phyloP scores from a whole-genome alignment of 2,329 filamentous ascomycete species.

The Hypoxylon sp. region DNA sequence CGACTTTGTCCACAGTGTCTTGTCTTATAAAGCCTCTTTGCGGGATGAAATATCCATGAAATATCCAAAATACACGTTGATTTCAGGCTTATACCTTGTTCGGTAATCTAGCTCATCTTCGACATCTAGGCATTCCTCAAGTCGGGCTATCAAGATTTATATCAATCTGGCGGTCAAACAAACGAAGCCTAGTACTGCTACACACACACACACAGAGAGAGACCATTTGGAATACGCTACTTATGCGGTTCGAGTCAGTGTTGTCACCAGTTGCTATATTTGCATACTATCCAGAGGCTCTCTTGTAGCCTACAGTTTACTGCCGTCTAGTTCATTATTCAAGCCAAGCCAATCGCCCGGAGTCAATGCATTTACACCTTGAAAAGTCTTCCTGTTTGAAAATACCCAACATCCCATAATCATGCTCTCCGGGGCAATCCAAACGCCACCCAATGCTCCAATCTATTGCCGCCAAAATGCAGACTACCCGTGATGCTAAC shows the following conservation, averaged over 20 bases:
- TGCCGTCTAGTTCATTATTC: not conserved
- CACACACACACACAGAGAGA: no score
- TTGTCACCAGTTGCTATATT: not conserved
- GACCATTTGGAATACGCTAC: no score
- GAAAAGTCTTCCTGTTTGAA: not conserved
- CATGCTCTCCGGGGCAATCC: slow-evolving; percentile 9
- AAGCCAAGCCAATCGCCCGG: not conserved
- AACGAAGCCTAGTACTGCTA: no score
- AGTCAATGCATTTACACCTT: not conserved
- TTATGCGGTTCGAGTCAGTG: not conserved
- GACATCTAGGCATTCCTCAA: no score
- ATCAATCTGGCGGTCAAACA: no score
- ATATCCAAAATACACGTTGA: no score
- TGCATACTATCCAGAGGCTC: slow-evolving; percentile 7
- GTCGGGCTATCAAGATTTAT: no score
- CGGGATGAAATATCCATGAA: no score
- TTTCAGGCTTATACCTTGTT: no score
- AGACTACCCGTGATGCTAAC: not conserved
- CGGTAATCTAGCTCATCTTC: no score
- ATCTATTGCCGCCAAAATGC: not conserved
- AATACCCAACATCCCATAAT: not conserved
- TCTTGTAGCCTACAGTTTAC: not conserved
- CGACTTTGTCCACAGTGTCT: no score
- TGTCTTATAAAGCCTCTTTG: no score
- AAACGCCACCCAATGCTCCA: slow-evolving; percentile 26